phyloP scores from a whole-genome alignment of 805 yeast genomes.

The Zygosaccharomyces pseudorouxii region DNA sequence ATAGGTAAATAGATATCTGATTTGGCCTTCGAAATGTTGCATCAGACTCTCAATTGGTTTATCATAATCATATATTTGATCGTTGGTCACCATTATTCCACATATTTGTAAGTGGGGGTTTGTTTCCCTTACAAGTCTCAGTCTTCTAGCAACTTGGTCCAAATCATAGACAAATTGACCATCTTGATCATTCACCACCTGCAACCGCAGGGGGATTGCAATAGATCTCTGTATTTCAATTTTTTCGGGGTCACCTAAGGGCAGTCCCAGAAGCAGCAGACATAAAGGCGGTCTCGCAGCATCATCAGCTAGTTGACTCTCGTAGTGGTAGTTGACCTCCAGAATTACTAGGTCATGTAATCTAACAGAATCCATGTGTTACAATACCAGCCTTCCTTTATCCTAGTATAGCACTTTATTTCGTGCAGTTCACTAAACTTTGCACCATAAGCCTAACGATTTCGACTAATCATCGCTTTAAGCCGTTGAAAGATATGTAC shows the following conservation, averaged over 20 bases:
- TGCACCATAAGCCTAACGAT: neutral
- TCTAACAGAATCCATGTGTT: constrained; percentile 1
- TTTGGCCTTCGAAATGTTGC: neutral
- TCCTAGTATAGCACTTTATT: neutral
- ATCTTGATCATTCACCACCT: neutral
- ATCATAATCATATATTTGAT: constrained; percentile 11
- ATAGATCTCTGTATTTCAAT: constrained; percentile 5
- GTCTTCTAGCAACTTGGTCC: constrained; percentile 7
- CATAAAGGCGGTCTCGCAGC: constrained; percentile 13
- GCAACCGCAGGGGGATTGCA: constrained; percentile 9
- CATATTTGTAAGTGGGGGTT: constrained; percentile 6
- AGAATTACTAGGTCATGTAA: constrained; percentile 11
- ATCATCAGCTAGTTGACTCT: neutral
- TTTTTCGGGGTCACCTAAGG: neutral
- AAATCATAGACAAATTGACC: constrained; percentile 10
- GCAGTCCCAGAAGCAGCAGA: constrained; percentile 15
- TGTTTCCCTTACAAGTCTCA: constrained; percentile 8
- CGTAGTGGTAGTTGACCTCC: constrained; percentile 13
- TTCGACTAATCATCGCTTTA: neutral
- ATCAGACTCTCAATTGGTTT: neutral
- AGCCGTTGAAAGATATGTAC: constrained; percentile 9
- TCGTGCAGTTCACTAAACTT: neutral
- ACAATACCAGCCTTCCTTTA: too few relatives aligned
- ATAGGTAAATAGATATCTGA: constrained; percentile 12
- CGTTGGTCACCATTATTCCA: constrained; percentile 14